phyloP scores from a whole-genome alignment of 2,329 filamentous ascomycete species.

The Mycosphaerella sp. region DNA sequence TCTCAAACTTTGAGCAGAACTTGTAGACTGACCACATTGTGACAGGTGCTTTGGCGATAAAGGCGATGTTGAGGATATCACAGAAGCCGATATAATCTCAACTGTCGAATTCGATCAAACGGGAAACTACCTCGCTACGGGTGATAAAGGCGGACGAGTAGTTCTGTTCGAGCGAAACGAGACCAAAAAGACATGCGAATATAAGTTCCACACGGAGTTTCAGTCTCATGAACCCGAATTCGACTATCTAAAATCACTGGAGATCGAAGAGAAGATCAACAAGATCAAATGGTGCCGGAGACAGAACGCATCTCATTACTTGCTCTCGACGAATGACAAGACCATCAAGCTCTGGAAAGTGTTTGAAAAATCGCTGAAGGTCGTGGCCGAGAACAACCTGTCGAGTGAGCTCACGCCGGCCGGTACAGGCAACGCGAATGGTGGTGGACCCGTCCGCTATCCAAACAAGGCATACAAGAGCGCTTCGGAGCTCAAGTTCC shows the following conservation, averaged over 20 bases:
- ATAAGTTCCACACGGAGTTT: conserved; percentile 99
- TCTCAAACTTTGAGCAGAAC: not conserved
- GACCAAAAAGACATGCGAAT: conserved; percentile 99
- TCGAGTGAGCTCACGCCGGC: conserved; percentile 86
- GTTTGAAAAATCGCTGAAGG: conserved; percentile 98
- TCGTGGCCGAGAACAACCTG: conserved; percentile 97
- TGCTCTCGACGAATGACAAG: conserved; percentile 98
- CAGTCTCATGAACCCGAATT: conserved; percentile 99
- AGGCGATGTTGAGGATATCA: conserved; percentile 98
- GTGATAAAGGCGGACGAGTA: conserved; percentile 79
- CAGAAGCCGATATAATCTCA: conserved; percentile 91
- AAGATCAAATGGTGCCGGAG: conserved; percentile 99
- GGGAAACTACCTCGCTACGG: conserved; percentile 82
- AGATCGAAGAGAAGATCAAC: conserved; percentile 99
- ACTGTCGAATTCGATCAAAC: conserved; percentile 89
- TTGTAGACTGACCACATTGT: not conserved
- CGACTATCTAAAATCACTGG: conserved; percentile 96
- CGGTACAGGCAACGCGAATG: conserved; percentile 55
- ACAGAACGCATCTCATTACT: conserved; percentile 97
- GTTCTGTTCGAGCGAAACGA: conserved; percentile 91
- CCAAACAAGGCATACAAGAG: conserved; percentile 70
- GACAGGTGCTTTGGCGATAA: conserved; percentile 97
- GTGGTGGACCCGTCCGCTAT: conserved; percentile 70
- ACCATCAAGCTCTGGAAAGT: conserved; percentile 99
- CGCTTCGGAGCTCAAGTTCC: conserved; percentile 79